Percentiles rank a stretch among this genome's conserved stretches.
phyloP scores from a whole-genome alignment of 1,284 basidiomycete species.

The Apiotrichum brassicae region DNA sequence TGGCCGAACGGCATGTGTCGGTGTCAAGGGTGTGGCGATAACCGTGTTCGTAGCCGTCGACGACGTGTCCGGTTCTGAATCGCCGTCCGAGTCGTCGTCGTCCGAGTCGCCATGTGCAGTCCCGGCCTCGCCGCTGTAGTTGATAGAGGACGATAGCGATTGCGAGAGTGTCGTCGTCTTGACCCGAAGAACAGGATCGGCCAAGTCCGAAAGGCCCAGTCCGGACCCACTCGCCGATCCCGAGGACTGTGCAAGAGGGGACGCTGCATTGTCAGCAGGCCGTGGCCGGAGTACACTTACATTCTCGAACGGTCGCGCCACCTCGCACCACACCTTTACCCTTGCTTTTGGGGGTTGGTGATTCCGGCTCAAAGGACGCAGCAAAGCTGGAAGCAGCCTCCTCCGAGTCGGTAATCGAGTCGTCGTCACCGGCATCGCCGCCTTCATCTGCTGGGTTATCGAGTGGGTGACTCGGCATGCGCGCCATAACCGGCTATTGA shows the following conservation, averaged over 20 bases:
- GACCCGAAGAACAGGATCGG: no score
- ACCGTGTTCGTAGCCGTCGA: slow-evolving; percentile 9
- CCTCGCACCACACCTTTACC: neutral
- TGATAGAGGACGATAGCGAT: neutral
- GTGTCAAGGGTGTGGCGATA: slow-evolving; percentile 3
- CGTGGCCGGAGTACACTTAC: neutral
- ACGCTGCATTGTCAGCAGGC: no score
- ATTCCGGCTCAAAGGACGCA: neutral
- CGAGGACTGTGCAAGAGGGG: neutral
- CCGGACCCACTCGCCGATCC: neutral
- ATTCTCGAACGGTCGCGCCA: neutral
- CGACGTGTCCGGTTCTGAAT: neutral
- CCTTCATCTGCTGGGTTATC: slow-evolving; percentile 27
- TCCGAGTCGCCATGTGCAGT: slow-evolving; percentile 5
- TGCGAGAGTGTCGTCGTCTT: no score
- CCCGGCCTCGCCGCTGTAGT: neutral
- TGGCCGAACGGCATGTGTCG: slow-evolving; percentile 40
- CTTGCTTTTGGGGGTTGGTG: neutral
- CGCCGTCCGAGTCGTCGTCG: neutral
- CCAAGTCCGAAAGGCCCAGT: neutral
- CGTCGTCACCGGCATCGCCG: slow-evolving; percentile 20
- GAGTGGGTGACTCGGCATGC: slow-evolving; percentile 3
- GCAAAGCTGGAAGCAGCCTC: slow-evolving; percentile 1
- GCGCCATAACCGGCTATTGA: slow-evolving; percentile 40
- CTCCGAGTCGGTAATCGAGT: slow-evolving; percentile 8